These are phyloP conservation scores for Yamadazyma siamensis DNA, from an alignment of 1,139 yeast species.

Conservation along the genomic window DNA sequence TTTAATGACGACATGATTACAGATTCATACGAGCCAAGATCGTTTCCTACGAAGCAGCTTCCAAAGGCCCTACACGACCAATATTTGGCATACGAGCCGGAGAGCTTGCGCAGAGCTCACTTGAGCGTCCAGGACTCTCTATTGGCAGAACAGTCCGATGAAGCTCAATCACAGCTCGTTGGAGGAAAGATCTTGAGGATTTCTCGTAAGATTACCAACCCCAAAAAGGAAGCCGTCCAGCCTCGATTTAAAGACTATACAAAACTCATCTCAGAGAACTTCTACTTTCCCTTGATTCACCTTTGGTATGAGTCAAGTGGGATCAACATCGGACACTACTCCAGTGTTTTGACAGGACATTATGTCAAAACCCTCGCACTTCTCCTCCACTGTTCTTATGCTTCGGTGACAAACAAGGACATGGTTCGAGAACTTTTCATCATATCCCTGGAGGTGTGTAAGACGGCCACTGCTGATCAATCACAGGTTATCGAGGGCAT, in stretches of 20 bases:
- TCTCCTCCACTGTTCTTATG: slow-evolving; percentile 55
- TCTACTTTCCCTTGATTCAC: slow-evolving; percentile 55
- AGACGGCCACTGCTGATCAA: slow-evolving; percentile 22
- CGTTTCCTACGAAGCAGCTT: slow-evolving; percentile 41
- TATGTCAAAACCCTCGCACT: slow-evolving; percentile 57
- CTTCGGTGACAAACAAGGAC: slow-evolving; percentile 48
- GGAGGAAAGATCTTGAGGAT: slow-evolving; percentile 52
- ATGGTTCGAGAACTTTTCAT: slow-evolving; percentile 56
- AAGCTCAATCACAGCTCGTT: slow-evolving; percentile 37
- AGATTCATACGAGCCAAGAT: slow-evolving; percentile 28
- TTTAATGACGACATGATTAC: slow-evolving; percentile 43
- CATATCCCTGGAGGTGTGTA: slow-evolving; percentile 29
- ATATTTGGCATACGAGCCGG: slow-evolving; percentile 20
- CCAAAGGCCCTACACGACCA: slow-evolving; percentile 46
- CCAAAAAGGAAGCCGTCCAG: slow-evolving; percentile 4
- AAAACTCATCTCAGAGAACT: slow-evolving; percentile 40
- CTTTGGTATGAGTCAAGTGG: slow-evolving; percentile 50
- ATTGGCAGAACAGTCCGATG: slow-evolving; percentile 34
- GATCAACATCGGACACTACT: slow-evolving; percentile 51
- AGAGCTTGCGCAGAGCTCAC: slow-evolving; percentile 6
- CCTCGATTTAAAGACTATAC: slow-evolving; percentile 35
- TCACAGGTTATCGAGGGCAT: slow-evolving; percentile 43
- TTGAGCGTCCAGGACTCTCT: slow-evolving; percentile 28
- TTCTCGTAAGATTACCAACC: slow-evolving; percentile 25
- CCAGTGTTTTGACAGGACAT: slow-evolving; percentile 55